Evolutionary conservation across 331 rosid genomes (phyloP).

Genomic region (Telfairia occidentalis): DNA sequence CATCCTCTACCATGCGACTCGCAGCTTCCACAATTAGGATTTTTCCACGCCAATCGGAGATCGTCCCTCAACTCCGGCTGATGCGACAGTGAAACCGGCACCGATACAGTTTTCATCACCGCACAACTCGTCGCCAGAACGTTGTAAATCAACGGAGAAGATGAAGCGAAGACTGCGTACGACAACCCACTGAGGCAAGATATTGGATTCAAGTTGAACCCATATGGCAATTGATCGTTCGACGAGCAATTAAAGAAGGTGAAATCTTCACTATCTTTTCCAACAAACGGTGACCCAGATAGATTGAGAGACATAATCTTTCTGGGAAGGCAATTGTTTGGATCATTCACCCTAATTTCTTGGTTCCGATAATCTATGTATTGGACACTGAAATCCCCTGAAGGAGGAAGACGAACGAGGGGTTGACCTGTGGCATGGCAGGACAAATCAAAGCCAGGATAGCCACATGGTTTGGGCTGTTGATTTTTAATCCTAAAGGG

Average conservation of each 20-base stretch:
- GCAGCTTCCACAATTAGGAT: constrained; percentile 53
- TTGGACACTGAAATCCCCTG: constrained; percentile 30
- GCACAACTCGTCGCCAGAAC: constrained; percentile 30
- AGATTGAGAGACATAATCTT: constrained; percentile 39
- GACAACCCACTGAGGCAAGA: constrained; percentile 36
- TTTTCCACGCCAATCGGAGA: constrained; percentile 42
- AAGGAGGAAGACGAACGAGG: constrained; percentile 33
- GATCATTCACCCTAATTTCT: constrained; percentile 56
- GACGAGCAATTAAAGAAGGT: constrained; percentile 55
- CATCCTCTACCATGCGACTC: constrained; percentile 45
- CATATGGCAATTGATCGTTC: constrained; percentile 14
- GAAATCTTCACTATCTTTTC: constrained; percentile 25
- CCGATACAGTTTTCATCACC: constrained; percentile 15
- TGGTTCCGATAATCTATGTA: constrained; percentile 44
- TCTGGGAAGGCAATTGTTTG: constrained; percentile 47
- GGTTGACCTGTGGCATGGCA: constrained; percentile 32
- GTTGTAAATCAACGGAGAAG: constrained; percentile 13
- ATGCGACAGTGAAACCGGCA: constrained; percentile 35
- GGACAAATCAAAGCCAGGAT: constrained; percentile 41
- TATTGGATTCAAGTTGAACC: constrained; percentile 26
- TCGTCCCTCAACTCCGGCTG: constrained; percentile 32
- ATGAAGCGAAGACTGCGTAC: constrained; percentile 37
- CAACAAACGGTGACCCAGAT: constrained; percentile 36
- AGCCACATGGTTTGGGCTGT: constrained; percentile 34
- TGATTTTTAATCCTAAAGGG: constrained; percentile 32